Conservation (phyloP, 2,329 filamentous ascomycete species). For the Stagonosporopsis rhizophila region DNA sequence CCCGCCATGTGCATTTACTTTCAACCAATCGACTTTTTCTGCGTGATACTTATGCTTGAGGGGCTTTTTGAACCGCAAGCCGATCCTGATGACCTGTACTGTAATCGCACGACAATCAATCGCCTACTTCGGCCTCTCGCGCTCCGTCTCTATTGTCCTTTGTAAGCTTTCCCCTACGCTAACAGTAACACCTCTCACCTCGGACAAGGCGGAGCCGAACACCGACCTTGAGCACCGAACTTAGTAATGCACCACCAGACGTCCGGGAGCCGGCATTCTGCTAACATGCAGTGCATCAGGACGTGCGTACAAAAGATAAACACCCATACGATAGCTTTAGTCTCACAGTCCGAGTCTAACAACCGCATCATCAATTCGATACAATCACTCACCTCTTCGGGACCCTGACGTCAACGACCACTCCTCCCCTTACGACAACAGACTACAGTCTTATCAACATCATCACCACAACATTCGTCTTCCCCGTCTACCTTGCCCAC, state of each 20-base stretch:
- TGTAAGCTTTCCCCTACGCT: constrained; percentile 1
- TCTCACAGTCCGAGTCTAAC: background rate
- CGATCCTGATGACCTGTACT: too few relatives aligned
- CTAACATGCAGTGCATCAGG: background rate
- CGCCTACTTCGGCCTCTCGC: background rate
- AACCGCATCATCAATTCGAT: background rate
- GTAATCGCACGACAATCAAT: background rate
- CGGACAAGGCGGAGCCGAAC: constrained; percentile 16
- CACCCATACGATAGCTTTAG: background rate
- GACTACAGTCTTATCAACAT: background rate
- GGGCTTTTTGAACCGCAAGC: background rate
- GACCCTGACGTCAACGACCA: constrained; percentile 3
- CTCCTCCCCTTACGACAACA: background rate
- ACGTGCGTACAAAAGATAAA: background rate
- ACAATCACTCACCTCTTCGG: too few relatives aligned
- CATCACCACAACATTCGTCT: background rate
- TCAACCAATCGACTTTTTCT: background rate
- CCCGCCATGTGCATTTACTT: constrained; percentile 20
- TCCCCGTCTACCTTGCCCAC: background rate
- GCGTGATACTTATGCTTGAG: background rate
- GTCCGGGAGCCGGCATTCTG: background rate
- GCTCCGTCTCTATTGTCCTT: background rate
- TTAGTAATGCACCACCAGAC: background rate
- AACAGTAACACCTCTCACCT: background rate
- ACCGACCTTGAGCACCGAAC: constrained; percentile 1